Conservation (phyloP, 2,329 filamentous ascomycete species). For the Ascochyta clinopodiicola region DNA sequence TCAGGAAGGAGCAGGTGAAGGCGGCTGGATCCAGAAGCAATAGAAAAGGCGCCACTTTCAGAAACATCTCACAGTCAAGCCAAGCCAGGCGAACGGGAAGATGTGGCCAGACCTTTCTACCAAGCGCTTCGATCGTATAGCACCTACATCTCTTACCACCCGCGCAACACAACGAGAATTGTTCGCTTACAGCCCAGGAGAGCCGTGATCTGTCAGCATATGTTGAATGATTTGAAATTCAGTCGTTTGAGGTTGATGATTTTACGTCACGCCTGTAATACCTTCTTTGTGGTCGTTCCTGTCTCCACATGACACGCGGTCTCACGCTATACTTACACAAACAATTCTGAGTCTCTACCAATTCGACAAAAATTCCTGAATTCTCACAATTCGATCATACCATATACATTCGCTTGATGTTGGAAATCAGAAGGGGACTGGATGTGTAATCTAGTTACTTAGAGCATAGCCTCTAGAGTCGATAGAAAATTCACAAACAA, state of each 20-base stretch:
- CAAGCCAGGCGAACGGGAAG: background rate
- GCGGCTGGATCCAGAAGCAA: background rate
- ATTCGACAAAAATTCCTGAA: background rate
- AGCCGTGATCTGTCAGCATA: no score
- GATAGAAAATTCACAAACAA: no score
- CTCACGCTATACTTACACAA: conserved; percentile 23
- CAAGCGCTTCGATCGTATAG: background rate
- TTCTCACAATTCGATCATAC: no score
- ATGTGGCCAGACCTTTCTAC: no score
- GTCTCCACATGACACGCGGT: conserved; percentile 3
- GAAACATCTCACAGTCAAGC: background rate
- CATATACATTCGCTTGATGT: no score
- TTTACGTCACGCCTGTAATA: conserved; percentile 4
- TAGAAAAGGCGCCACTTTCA: no score
- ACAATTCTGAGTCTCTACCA: background rate
- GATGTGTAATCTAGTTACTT: no score
- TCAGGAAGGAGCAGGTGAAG: conserved; percentile 2
- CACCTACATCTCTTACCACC: background rate
- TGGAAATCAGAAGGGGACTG: no score
- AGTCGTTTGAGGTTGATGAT: background rate
- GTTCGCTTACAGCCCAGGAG: no score
- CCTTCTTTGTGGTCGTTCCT: background rate
- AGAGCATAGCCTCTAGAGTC: no score
- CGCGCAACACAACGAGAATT: background rate
- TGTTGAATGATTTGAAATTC: background rate